A percentile compares a stretch with the other conserved stretches of the same genome.
These are phyloP conservation scores for Boletus rex-veris DNA, from an alignment of 768 basidiomycete genomes.

Conservation along the genomic window DNA sequence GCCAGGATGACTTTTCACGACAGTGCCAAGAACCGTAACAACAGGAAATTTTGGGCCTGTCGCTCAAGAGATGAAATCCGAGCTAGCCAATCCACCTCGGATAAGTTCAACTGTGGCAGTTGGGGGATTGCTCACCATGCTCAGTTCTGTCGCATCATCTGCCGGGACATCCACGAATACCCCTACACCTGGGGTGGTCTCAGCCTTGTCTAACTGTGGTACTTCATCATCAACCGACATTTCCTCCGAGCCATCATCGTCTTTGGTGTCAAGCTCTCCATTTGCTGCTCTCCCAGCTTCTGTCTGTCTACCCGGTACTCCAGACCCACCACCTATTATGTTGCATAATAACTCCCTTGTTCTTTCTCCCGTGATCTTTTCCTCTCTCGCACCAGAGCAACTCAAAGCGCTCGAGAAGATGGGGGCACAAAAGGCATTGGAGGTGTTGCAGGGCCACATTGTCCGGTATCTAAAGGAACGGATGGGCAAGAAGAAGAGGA, in stretches of 20 bases:
- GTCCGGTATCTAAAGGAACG: constrained; percentile 80
- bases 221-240: constrained; percentile 16
- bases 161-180: constrained; percentile 13
- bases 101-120: background rate
- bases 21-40: background rate
- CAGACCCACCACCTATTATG: constrained; percentile 62
- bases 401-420: constrained; percentile 73
- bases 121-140: background rate
- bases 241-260: constrained; percentile 8
- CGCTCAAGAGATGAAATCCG: constrained; percentile 1
- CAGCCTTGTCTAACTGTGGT: background rate
- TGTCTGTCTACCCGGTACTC: constrained; percentile 60
- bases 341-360: constrained; percentile 81
- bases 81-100: constrained; percentile 1
- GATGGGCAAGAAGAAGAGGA: constrained; percentile 42
- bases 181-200: constrained; percentile 13
- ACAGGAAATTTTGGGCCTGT: background rate
- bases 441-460: constrained; percentile 80
- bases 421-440: constrained; percentile 78
- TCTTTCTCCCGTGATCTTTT: constrained; percentile 82
- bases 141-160: background rate
- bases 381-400: constrained; percentile 68
- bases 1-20: constrained; percentile 5
- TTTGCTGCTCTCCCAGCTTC: constrained; percentile 32
- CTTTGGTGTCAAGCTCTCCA: constrained; percentile 15